Base-by-base conservation (phyloP, 1,284 basidiomycete species). In the Grifola frondosa region DNA sequence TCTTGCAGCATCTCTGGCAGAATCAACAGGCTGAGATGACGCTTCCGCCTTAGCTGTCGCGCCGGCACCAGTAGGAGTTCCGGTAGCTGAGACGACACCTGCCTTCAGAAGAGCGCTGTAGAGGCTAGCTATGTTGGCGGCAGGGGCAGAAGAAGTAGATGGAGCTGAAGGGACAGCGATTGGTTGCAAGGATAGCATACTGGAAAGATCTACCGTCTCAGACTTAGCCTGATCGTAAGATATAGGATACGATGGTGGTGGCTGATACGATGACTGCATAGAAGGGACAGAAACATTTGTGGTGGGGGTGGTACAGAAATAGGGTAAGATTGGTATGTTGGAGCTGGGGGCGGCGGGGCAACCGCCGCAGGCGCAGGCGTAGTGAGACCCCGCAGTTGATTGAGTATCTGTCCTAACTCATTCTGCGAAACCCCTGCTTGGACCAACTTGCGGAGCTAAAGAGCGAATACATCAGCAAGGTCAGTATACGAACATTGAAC, bases 401-500 rank as follows among this genome's bases (percentile, higher is more conserved):
- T 65, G 1, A 92, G 73, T 42, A 96, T 94, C 59, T 91, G 88
- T 30, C 75, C 74, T 21, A 95, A 71, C 59, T 95, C 88, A 20
- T 81, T 79, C 54, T 87, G 82, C 2, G 89, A 89, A 13, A 94
- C 82, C 12, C 87, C 85, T 2, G 81, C 77, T 58, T 88, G 82
- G 1, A 93, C 86, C 24, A 93, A 71, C 40, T 74, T 76, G 38
- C 86, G 84, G 45, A 95, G 69, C 88, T 94, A 30, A 29, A 48
- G 53, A 35, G 30, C 40, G 23, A n/a, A n/a, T n/a, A n/a, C 4
- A 38, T 52, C 23, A 54, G 49, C n/a, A 35, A 12, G 48, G n/a
- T 22, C 24, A 10, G 40, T 9, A 29, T 22, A 24, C 26, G 35
- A 16, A 43, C 22, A n/a, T 29, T 22, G 48, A 36, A 8, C 30